phyloP scores from a whole-genome alignment of 2,329 filamentous ascomycete genomes.

The Annulohypoxylon truncatum region DNA sequence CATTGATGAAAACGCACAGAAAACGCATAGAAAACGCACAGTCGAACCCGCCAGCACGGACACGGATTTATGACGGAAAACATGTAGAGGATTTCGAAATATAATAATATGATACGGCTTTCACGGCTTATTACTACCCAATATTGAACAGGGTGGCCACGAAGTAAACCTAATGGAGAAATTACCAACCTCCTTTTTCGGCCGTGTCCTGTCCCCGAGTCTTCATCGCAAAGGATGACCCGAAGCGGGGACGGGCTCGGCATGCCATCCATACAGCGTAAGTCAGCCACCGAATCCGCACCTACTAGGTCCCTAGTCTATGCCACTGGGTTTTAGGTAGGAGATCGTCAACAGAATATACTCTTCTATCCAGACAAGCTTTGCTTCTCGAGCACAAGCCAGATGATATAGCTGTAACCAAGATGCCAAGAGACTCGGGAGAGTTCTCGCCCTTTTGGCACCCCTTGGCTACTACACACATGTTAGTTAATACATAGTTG shows the following conservation, averaged over 20 bases:
- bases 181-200: conserved; percentile 36
- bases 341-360: conserved; percentile 4
- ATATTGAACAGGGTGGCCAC: conserved; percentile 36
- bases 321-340: neutral
- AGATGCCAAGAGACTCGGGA: neutral
- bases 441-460: neutral
- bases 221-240: conserved; percentile 26
- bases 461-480: neutral
- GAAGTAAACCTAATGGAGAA: conserved; percentile 29
- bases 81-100: conserved; percentile 28
- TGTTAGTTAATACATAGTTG: neutral
- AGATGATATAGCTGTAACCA: neutral
- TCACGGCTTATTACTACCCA: conserved; percentile 31
- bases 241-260: conserved; percentile 39
- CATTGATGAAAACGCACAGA: conserved; percentile 13
- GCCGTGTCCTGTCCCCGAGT: conserved; percentile 28
- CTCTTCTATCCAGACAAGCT: neutral
- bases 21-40: conserved; percentile 12
- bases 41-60: conserved; percentile 30
- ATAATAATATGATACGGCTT: conserved; percentile 12
- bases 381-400: neutral
- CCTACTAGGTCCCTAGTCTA: neutral
- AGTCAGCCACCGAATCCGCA: conserved; percentile 12
- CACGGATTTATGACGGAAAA: conserved; percentile 22
- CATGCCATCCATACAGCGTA: conserved; percentile 15